These are phyloP conservation scores for Sanghuangporus weigelae DNA, from an alignment of 1,284 basidiomycete genomes.

Conservation along the genomic window DNA sequence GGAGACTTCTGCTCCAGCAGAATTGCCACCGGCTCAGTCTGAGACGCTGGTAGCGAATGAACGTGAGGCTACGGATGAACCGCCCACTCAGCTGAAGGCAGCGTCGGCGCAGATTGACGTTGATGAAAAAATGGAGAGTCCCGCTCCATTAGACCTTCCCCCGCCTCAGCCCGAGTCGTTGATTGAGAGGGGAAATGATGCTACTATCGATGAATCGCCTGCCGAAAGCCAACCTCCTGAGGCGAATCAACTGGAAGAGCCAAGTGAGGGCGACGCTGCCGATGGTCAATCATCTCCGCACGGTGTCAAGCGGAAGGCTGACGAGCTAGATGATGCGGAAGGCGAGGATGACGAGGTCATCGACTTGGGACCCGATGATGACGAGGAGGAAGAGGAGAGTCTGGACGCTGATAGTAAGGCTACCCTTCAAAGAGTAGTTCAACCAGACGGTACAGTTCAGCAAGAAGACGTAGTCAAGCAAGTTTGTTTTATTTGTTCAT, in stretches of 20 bases:
- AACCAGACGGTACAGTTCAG: constrained; percentile 82
- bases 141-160: too few relatives aligned
- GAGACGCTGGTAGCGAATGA: neutral
- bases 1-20: neutral
- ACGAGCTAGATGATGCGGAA: constrained; percentile 39
- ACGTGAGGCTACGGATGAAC: too few relatives aligned
- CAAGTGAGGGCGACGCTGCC: neutral
- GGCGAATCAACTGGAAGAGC: constrained; percentile 5
- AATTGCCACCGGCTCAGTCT: neutral
- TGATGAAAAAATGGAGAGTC: neutral
- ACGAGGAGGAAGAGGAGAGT: constrained; percentile 39
- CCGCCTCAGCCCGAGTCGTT: too few relatives aligned
- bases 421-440: constrained; percentile 64
- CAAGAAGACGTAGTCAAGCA: constrained; percentile 93
- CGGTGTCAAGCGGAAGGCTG: constrained; percentile 68
- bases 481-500: constrained; percentile 28
- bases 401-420: constrained; percentile 32
- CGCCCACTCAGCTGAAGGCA: too few relatives aligned
- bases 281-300: constrained; percentile 23
- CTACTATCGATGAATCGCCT: neutral
- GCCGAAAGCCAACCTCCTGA: constrained; percentile 1
- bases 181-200: too few relatives aligned
- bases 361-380: constrained; percentile 45
- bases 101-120: neutral
- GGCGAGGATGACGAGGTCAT: constrained; percentile 41